Percentiles rank a stretch among this genome's conserved stretches.
phyloP scores from a whole-genome alignment of 1,284 basidiomycete genomes.

The Trametes versicolor region DNA sequence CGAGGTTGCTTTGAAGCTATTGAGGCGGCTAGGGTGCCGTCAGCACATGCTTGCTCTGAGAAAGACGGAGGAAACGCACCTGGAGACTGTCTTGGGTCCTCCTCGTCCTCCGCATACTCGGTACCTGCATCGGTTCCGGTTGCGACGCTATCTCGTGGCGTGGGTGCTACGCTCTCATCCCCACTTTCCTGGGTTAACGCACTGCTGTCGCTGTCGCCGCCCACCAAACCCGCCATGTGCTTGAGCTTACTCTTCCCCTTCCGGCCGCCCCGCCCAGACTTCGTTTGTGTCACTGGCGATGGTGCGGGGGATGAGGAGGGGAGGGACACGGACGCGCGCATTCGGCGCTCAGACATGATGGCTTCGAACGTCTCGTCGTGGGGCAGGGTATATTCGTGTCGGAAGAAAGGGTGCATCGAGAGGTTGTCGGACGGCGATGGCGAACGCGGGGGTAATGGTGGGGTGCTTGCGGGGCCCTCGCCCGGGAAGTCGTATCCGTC shows the following conservation, averaged over 20 bases:
- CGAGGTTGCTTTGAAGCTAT: constrained; percentile 33
- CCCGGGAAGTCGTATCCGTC: constrained; percentile 66
- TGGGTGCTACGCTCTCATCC: constrained; percentile 66
- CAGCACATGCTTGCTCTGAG: too few species aligned
- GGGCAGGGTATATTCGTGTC: constrained; percentile 72
- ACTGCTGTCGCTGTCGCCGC: constrained; percentile 83
- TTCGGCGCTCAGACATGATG: constrained; percentile 67
- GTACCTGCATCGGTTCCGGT: constrained; percentile 78
- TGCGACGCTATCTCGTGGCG: constrained; percentile 66
- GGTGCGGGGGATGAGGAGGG: constrained; percentile 57
- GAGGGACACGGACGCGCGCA: constrained; percentile 64
- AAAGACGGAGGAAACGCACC: constrained; percentile 50
- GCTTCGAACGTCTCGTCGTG: constrained; percentile 65
- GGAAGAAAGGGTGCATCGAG: constrained; percentile 72
- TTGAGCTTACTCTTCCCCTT: constrained; percentile 43
- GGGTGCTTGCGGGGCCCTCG: constrained; percentile 50
- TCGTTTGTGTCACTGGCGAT: constrained; percentile 50
- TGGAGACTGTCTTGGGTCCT: constrained; percentile 57
- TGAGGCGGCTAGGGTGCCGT: constrained; percentile 29
- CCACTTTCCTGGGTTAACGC: constrained; percentile 82
- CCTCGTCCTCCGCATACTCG: constrained; percentile 72
- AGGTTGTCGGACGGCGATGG: constrained; percentile 76
- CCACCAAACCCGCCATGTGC: constrained; percentile 73
- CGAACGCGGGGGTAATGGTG: constrained; percentile 61
- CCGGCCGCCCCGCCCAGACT: constrained; percentile 47